Percentiles rank a stretch among this genome's conserved stretches.
phyloP scores from a whole-genome alignment of 108 stramenopile genomes.

The Stephanodiscus triporus region DNA sequence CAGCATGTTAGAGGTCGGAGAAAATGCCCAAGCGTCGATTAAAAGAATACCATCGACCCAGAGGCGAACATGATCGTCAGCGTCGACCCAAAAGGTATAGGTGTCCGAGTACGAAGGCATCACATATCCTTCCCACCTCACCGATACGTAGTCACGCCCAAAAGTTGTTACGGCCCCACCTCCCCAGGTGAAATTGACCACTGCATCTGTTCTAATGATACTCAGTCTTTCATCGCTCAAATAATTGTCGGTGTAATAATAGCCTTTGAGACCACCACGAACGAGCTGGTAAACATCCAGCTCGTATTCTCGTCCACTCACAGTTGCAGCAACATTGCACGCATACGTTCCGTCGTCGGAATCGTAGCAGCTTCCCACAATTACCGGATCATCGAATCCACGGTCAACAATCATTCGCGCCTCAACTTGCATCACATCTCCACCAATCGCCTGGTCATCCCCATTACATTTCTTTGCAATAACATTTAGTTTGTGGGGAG shows the following conservation, averaged over 20 bases:
- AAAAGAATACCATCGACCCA: constrained; percentile 51
- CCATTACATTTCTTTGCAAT: constrained; percentile 32
- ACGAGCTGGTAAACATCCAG: constrained; percentile 35
- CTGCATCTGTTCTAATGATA: constrained; percentile 39
- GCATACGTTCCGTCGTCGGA: constrained; percentile 40
- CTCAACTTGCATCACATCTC: constrained; percentile 40
- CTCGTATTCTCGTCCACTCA: constrained; percentile 42
- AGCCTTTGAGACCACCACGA: constrained; percentile 48
- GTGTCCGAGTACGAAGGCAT: constrained; percentile 19
- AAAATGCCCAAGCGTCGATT: constrained; percentile 46
- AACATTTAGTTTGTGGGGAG: constrained; percentile 30
- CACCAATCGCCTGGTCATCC: constrained; percentile 16
- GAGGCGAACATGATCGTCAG: constrained; percentile 49
- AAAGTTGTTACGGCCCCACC: constrained; percentile 38
- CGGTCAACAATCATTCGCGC: constrained; percentile 20
- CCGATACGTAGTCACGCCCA: constrained; percentile 40
- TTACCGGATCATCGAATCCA: constrained; percentile 9
- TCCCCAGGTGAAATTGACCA: constrained; percentile 49
- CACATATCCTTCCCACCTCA: constrained; percentile 51
- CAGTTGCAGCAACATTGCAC: constrained; percentile 24
- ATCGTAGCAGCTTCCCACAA: constrained; percentile 29
- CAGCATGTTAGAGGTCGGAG: constrained; percentile 28
- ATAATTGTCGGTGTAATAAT: constrained; percentile 49
- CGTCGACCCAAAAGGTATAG: constrained; percentile 46
- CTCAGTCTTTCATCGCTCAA: constrained; percentile 28